Conservation (phyloP, 768 basidiomycete species). For the Coprinopsis strossmayeri region DNA sequence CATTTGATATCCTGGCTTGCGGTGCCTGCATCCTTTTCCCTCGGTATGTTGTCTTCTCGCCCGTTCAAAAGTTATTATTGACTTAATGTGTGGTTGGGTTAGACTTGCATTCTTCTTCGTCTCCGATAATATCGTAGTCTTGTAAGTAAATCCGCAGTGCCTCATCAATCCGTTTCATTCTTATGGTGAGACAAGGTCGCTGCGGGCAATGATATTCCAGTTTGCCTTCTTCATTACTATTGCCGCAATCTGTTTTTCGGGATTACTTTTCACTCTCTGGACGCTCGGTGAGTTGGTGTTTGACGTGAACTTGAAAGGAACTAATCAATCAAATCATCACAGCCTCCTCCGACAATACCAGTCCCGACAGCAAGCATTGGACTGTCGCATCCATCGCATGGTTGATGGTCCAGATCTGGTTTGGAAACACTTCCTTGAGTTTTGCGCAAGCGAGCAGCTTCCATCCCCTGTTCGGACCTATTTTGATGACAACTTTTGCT, state of each 20-base stretch:
- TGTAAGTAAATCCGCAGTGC: too few relatives aligned
- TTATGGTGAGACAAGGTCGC: conserved; percentile 38
- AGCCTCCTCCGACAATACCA: too few relatives aligned
- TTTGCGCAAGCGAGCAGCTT: conserved; percentile 53
- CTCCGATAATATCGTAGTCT: conserved; percentile 69
- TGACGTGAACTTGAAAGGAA: too few relatives aligned
- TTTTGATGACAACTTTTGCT: conserved; percentile 75
- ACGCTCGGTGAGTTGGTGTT: conserved; percentile 34
- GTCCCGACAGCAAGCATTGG: conserved; percentile 21
- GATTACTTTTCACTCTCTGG: conserved; percentile 52
- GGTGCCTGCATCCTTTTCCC: conserved; percentile 85
- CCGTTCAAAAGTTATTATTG: conserved; percentile 5
- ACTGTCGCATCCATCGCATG: conserved; percentile 57
- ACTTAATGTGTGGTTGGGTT: conserved; percentile 16
- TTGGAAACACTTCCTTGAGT: conserved; percentile 65
- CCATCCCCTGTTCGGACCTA: conserved; percentile 67
- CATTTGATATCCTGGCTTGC: conserved; percentile 81
- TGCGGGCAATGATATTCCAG: conserved; percentile 77
- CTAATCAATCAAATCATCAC: too few relatives aligned
- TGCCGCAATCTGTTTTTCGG: conserved; percentile 76
- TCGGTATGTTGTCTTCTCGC: conserved; percentile 35
- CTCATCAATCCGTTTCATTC: neutral
- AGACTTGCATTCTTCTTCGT: conserved; percentile 77
- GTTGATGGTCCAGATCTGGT: conserved; percentile 87
- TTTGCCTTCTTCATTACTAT: conserved; percentile 77